Percentiles rank a stretch among this genome's conserved stretches.
Evolutionary conservation across 2,329 filamentous ascomycete genomes (phyloP).

Genomic region (Colletotrichum simmondsii): DNA sequence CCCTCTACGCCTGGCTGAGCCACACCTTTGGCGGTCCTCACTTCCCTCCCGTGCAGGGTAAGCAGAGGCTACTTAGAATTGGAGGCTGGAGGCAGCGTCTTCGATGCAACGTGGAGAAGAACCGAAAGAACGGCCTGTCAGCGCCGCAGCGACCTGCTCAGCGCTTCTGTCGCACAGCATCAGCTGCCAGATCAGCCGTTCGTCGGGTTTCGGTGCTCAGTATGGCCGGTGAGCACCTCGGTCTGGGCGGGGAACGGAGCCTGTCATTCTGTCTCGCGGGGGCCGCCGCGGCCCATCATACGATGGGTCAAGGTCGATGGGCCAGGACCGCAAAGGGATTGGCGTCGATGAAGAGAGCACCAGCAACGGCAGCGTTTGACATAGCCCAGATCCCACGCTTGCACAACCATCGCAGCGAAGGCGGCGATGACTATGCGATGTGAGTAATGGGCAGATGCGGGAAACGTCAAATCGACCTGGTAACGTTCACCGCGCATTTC

Average conservation of each 20-base stretch:
- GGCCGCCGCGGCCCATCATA: slow-evolving; percentile 14
- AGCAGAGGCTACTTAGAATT: neutral
- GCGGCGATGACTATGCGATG: neutral
- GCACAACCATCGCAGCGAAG: neutral
- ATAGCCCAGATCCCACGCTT: neutral
- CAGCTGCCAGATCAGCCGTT: slow-evolving; percentile 24
- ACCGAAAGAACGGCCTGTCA: neutral
- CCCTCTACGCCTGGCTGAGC: slow-evolving; percentile 11
- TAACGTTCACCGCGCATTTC: neutral
- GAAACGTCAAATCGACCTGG: neutral
- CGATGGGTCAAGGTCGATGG: neutral
- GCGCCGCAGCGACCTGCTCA: neutral
- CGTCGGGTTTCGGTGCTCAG: slow-evolving; percentile 19
- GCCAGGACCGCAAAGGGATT: slow-evolving; percentile 4
- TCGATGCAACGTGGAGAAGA: neutral
- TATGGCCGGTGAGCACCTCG: slow-evolving; percentile 24
- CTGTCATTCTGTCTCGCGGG: slow-evolving; percentile 18
- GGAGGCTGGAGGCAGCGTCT: neutral
- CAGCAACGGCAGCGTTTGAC: neutral
- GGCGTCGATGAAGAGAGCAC: slow-evolving; percentile 15
- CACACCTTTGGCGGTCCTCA: neutral
- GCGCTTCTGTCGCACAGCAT: slow-evolving; percentile 19
- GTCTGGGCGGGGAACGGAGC: slow-evolving; percentile 13
- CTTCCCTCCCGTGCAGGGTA: neutral
- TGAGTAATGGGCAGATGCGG: neutral